A percentile compares a stretch with the other conserved stretches of the same genome.
Evolutionary conservation across 129 eudicot genomes (phyloP).

Genomic region (Smallanthus sonchifolius): DNA sequence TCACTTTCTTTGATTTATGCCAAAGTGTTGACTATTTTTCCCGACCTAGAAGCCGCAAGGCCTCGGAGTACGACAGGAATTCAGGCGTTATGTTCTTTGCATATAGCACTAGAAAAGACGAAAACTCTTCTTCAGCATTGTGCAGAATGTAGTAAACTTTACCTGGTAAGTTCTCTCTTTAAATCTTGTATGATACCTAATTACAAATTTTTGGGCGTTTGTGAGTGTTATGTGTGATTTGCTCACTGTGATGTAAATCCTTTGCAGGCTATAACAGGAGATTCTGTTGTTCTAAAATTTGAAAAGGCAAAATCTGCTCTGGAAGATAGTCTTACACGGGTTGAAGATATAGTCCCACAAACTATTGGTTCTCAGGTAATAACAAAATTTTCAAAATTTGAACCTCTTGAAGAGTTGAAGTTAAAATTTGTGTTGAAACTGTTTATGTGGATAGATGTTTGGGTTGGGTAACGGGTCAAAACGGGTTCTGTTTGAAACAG

Average conservation of each 20-base stretch:
- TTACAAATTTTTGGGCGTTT: not conserved
- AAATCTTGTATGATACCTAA: not conserved
- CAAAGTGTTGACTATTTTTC: slow-evolving; percentile 66
- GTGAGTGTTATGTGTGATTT: not conserved
- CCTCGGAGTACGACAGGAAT: slow-evolving; percentile 97
- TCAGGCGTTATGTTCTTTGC: slow-evolving; percentile 89
- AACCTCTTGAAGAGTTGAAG: not conserved
- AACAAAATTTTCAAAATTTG: not conserved
- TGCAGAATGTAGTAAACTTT: slow-evolving; percentile 89
- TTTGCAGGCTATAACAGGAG: slow-evolving; percentile 91
- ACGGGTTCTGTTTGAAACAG: not conserved
- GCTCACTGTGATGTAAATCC: not conserved
- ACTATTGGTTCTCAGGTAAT: slow-evolving; percentile 86
- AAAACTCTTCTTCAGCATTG: slow-evolving; percentile 89
- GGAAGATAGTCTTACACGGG: slow-evolving; percentile 71
- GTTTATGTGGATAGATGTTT: not conserved
- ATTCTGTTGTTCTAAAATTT: slow-evolving; percentile 77
- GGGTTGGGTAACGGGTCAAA: not conserved
- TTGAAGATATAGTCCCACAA: slow-evolving; percentile 91
- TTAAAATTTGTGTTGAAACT: not conserved
- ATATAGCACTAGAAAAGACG: slow-evolving; percentile 88
- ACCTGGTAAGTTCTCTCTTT: slow-evolving; percentile 51
- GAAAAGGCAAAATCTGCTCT: slow-evolving; percentile 83
- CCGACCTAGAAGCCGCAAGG: slow-evolving; percentile 83
- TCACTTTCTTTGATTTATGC: slow-evolving; percentile 53